phyloP scores from a whole-genome alignment of 768 basidiomycete genomes.

The Mycena rebaudengoi region DNA sequence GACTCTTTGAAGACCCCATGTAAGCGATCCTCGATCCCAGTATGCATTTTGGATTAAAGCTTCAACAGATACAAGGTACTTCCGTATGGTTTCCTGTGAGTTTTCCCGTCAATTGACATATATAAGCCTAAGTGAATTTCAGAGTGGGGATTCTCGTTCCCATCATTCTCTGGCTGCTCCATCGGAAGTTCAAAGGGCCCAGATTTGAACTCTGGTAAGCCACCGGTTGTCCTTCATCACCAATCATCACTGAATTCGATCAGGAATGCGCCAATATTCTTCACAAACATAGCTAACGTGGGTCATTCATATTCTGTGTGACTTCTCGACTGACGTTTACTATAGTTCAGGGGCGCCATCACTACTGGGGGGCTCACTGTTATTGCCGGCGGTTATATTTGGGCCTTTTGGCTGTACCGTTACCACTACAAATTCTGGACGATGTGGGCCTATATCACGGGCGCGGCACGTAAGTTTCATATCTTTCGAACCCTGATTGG shows the following conservation, averaged over 20 bases:
- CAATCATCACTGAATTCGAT: no score
- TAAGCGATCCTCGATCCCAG: not conserved
- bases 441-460: constrained; percentile 12
- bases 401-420: constrained; percentile 11
- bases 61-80: not conserved
- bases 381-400: not conserved
- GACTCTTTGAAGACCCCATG: not conserved
- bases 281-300: constrained; percentile 1
- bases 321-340: not conserved
- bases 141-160: not conserved
- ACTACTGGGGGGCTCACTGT: not conserved
- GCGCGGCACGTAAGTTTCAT: not conserved
- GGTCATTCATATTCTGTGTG: not conserved
- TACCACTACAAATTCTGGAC: constrained; percentile 17
- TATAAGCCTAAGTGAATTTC: not conserved
- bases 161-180: constrained; percentile 1
- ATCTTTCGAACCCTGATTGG: not conserved
- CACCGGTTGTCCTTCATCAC: not conserved
- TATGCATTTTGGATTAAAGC: not conserved
- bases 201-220: not conserved
- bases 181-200: not conserved
- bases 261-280: constrained; percentile 12
- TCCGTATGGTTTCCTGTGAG: not conserved
- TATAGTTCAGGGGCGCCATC: not conserved
- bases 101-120: no score